phyloP scores from a whole-genome alignment of 768 basidiomycete species.

The Dentipellis sp. region DNA sequence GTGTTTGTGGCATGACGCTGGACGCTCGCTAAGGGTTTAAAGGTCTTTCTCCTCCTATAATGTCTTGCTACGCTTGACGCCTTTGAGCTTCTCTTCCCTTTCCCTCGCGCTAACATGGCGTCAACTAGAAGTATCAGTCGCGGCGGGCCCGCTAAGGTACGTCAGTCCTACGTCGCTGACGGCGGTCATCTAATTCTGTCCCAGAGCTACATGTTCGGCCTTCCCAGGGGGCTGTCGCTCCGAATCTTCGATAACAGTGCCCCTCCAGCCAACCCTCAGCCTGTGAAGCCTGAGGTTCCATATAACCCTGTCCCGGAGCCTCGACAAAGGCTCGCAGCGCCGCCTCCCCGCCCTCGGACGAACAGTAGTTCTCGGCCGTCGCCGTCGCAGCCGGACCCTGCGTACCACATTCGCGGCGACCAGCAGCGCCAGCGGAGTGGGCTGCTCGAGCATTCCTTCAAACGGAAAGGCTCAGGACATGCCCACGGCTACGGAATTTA shows the following conservation, averaged over 20 bases:
- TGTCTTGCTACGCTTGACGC: constrained; percentile 2
- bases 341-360: background rate
- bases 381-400: background rate
- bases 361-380: background rate
- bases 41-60: constrained; percentile 3
- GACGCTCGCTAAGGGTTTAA: constrained; percentile 6
- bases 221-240: constrained; percentile 4
- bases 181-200: constrained; percentile 1
- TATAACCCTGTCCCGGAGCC: background rate
- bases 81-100: constrained; percentile 6
- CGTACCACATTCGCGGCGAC: background rate
- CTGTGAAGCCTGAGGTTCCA: background rate
- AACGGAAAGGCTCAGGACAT: constrained; percentile 8
- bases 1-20: constrained; percentile 15
- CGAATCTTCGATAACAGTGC: background rate
- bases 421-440: background rate
- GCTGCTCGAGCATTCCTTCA: constrained; percentile 8
- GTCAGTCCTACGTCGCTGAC: background rate
- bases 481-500: constrained; percentile 11
- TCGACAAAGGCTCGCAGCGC: background rate
- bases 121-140: constrained; percentile 9
- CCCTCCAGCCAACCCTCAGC: background rate
- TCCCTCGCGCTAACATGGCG: constrained; percentile 1
- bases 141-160: constrained; percentile 13
- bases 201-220: constrained; percentile 11